Base-by-base conservation (phyloP, 257 asterid genomes). In the Solanum virginianum region DNA sequence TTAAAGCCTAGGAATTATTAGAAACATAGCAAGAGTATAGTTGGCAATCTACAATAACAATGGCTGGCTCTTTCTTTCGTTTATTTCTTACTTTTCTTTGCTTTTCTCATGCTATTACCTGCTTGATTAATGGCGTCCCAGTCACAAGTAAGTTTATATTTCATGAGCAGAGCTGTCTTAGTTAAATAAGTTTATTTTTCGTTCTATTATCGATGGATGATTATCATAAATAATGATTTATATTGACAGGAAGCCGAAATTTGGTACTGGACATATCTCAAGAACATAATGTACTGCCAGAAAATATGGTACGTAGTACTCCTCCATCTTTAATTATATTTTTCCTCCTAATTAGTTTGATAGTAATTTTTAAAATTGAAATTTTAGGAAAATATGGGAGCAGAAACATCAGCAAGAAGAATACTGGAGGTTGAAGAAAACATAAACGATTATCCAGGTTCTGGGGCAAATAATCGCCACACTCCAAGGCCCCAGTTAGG, bases 391-490 rank as follows among this genome's bases (percentile, higher is more conserved):
- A 88, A 80, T 26, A 82, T n/a, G 43, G 26, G 56, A 65, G 62
- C 75, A 53, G 39, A 22, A 2, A 72, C 45, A 4, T 55, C 29
- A 22, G 72, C 81, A 74, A 88, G 91, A 82, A 71, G 89, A 87
- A 86, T 88, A 89, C 90, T 86, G 4, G 82, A 53, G 47, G 65
- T 6, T 20, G 82, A 47, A 26, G 93, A 93, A 85, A 65, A 92
- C 80, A 59, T 9, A n/a, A 87, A 93, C 36, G 97, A 93, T 57
- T 93, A 93, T 86, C 94, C 95, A 55, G 95, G 95, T 80, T 91
- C 95, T 5, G 95, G 94, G 83, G 94, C 97, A 51, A 93, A 93
- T 80, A 88, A 91, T 85, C 94, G 94, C 53, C 97, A 93, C 83
- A 93, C 90, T 7, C 97, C 97, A 15, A 90, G 66, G 84, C 88